Conservation (phyloP, 2,329 filamentous ascomycete species). For the Aaosphaeria arxii region DNA sequence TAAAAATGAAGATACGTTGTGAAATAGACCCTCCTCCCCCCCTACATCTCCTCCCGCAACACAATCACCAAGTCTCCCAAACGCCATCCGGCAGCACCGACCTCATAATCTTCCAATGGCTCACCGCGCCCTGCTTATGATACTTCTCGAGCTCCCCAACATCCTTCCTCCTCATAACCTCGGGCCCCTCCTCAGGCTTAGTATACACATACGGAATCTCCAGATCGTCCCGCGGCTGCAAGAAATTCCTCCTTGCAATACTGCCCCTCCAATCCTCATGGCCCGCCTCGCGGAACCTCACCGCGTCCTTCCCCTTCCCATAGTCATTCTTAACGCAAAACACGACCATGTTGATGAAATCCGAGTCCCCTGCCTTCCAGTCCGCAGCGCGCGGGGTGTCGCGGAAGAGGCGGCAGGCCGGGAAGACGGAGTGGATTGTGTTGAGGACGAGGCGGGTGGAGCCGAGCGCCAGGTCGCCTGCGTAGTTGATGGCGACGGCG, state of each 20-base stretch:
- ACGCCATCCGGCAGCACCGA: constrained; percentile 71
- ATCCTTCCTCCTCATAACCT: constrained; percentile 60
- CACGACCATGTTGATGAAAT: constrained; percentile 95
- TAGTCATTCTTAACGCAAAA: constrained; percentile 73
- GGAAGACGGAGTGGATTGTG: constrained; percentile 80
- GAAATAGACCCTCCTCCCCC: no score
- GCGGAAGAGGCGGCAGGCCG: constrained; percentile 87
- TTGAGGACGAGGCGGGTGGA: constrained; percentile 75
- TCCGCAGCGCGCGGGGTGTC: constrained; percentile 61
- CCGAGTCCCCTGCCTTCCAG: constrained; percentile 35
- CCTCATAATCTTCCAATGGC: constrained; percentile 93
- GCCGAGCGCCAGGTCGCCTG: constrained; percentile 77
- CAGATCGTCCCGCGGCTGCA: constrained; percentile 72
- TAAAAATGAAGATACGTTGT: not conserved
- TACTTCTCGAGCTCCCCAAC: constrained; percentile 66
- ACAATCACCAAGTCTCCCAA: constrained; percentile 78
- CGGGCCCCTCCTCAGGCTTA: constrained; percentile 39
- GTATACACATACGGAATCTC: constrained; percentile 40
- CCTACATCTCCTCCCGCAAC: not conserved
- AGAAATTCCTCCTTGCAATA: constrained; percentile 64
- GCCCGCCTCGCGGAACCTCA: constrained; percentile 66
- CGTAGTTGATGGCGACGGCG: constrained; percentile 93
- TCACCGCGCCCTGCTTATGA: constrained; percentile 73
- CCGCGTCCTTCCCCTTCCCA: constrained; percentile 29
- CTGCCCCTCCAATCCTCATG: constrained; percentile 70